A percentile compares a stretch with the other conserved stretches of the same genome.
Evolutionary conservation across 257 asterid genomes (phyloP).

Genomic region (Nicotiana undulata): DNA sequence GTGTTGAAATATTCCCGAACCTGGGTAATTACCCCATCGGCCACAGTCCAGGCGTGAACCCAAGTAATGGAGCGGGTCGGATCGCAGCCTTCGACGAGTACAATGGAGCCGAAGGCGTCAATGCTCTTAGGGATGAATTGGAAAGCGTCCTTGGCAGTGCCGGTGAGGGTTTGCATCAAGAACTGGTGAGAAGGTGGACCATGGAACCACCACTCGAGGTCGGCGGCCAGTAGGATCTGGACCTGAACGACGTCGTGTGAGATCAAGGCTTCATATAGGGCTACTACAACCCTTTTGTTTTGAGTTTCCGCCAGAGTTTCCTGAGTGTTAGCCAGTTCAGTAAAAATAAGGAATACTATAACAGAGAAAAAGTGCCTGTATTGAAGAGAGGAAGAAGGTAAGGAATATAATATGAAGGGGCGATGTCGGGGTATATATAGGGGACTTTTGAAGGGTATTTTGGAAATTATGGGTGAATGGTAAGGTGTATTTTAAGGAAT

Average conservation of each 20-base stretch:
- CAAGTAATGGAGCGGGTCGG: slow-evolving; percentile 53
- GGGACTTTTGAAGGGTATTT: not conserved
- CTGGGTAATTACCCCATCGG: slow-evolving; percentile 95
- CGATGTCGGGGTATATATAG: not conserved
- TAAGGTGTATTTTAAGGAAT: not conserved
- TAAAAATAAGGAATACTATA: not conserved
- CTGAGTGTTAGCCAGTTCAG: slow-evolving; percentile 77
- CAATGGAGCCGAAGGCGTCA: slow-evolving; percentile 71
- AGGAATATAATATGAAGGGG: not conserved
- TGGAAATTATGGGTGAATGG: not conserved
- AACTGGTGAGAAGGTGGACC: slow-evolving; percentile 97
- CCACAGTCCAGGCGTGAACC: slow-evolving; percentile 99
- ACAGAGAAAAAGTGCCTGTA: not conserved
- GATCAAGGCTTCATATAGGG: slow-evolving; percentile 97
- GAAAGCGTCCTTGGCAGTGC: slow-evolving; percentile 39
- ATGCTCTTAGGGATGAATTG: slow-evolving; percentile 53
- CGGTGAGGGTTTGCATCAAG: slow-evolving; percentile 96
- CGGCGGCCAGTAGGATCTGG: slow-evolving; percentile 72
- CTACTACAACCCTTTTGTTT: slow-evolving; percentile 88
- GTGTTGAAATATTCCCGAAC: slow-evolving; percentile 93
- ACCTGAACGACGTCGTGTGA: slow-evolving; percentile 57
- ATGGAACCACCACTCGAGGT: slow-evolving; percentile 99
- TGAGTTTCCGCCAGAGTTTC: slow-evolving; percentile 82
- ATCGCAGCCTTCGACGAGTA: slow-evolving; percentile 83
- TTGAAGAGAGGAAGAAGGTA: not conserved